Percentiles rank a stretch among this genome's conserved stretches.
phyloP scores from a whole-genome alignment of 352 stramenopile genomes.

The Pythium oligandrum region DNA sequence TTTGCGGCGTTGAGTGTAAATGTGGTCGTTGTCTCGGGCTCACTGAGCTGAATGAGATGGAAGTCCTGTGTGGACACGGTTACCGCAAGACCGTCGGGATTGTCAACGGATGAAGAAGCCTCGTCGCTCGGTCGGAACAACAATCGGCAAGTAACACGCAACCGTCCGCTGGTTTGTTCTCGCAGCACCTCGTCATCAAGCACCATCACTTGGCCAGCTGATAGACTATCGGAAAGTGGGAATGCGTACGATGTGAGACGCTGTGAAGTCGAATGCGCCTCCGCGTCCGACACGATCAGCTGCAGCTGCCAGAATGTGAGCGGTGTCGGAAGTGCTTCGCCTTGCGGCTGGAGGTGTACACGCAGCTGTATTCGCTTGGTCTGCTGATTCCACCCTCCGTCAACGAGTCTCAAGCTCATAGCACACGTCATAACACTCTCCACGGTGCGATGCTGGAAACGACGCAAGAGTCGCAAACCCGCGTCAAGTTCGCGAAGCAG shows the following conservation, averaged over 20 bases:
- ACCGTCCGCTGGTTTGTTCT: background rate
- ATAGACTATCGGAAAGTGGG: slow-evolving; percentile 8
- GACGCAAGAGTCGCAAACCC: slow-evolving; percentile 34
- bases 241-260: slow-evolving; percentile 10
- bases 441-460: slow-evolving; percentile 8
- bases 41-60: slow-evolving; percentile 17
- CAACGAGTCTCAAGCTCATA: slow-evolving; percentile 5
- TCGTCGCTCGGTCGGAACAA: no score
- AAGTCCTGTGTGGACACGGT: slow-evolving; percentile 1
- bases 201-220: background rate
- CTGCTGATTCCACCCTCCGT: slow-evolving; percentile 11
- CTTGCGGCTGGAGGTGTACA: background rate
- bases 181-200: slow-evolving; percentile 16
- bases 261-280: no score
- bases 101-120: background rate
- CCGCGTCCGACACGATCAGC: no score
- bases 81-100: background rate
- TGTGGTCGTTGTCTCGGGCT: slow-evolving; percentile 1
- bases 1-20: slow-evolving; percentile 11
- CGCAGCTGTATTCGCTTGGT: slow-evolving; percentile 4
- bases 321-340: no score
- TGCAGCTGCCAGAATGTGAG: no score
- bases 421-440: slow-evolving; percentile 3
- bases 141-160: no score
- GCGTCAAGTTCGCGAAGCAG: slow-evolving; percentile 39